A percentile compares a stretch with the other conserved stretches of the same genome.
These are phyloP conservation scores for Botrytis medusae DNA, from an alignment of 2,329 filamentous ascomycete species.

Conservation along the genomic window DNA sequence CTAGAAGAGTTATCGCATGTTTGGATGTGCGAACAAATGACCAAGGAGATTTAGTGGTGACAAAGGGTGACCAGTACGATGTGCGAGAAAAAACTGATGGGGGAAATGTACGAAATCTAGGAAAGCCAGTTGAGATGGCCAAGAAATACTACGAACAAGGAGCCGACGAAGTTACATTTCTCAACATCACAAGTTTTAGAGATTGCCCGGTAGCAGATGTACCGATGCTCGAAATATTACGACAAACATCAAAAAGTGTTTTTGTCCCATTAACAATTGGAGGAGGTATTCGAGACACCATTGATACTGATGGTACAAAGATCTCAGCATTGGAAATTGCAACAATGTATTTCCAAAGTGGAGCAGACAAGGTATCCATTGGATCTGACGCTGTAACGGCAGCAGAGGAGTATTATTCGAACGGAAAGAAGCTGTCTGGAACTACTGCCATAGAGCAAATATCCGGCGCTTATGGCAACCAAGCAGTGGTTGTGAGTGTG, in stretches of 20 bases:
- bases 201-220: conserved; percentile 90
- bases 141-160: conserved; percentile 93
- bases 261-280: conserved; percentile 96
- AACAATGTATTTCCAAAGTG: conserved; percentile 94
- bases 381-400: conserved; percentile 92
- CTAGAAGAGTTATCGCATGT: conserved; percentile 91
- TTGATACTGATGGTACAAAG: conserved; percentile 81
- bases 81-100: conserved; percentile 80
- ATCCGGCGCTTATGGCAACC: conserved; percentile 87
- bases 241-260: conserved; percentile 82
- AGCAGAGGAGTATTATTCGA: conserved; percentile 83
- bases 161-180: conserved; percentile 93
- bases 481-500: conserved; percentile 93
- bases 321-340: conserved; percentile 92
- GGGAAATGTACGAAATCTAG: conserved; percentile 80
- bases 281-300: conserved; percentile 89
- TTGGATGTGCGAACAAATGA: conserved; percentile 95
- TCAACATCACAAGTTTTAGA: conserved; percentile 98
- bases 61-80: conserved; percentile 98
- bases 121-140: conserved; percentile 95
- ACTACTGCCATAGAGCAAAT: conserved; percentile 95
- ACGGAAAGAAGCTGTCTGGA: conserved; percentile 67
- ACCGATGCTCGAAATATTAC: conserved; percentile 93
- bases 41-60: conserved; percentile 90
- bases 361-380: conserved; percentile 96